phyloP scores from a whole-genome alignment of 371 early-diverging fungal species.

The Mucor sp. region DNA sequence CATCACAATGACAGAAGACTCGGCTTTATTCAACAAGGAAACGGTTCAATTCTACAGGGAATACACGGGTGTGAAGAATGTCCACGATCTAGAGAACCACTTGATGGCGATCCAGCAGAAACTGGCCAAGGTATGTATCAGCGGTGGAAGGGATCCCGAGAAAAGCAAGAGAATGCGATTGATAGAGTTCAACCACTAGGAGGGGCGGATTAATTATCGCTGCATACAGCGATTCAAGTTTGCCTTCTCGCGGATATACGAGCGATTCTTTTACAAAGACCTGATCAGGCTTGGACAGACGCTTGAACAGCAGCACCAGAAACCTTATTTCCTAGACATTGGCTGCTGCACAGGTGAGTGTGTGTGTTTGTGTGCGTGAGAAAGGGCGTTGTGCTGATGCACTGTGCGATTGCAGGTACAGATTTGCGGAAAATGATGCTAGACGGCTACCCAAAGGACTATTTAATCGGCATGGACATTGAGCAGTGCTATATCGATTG shows the following conservation, averaged over 20 bases:
- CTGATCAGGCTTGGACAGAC: conserved; percentile 27
- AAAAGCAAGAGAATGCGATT: neutral
- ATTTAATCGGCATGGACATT: conserved; percentile 37
- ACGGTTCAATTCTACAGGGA: conserved; percentile 25
- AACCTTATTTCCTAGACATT: conserved; percentile 40
- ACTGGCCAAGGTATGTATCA: conserved; percentile 24
- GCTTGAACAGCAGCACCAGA: neutral
- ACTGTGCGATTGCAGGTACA: conserved; percentile 36
- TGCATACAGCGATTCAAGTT: conserved; percentile 44
- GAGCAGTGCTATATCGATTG: conserved; percentile 35
- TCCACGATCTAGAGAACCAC: conserved; percentile 20
- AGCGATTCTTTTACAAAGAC: conserved; percentile 39
- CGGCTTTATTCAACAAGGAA: neutral
- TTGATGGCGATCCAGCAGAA: conserved; percentile 16
- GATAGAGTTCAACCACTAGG: conserved; percentile 2
- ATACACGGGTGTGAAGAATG: conserved; percentile 29
- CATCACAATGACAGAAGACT: neutral
- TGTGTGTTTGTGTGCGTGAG: too few relatives aligned
- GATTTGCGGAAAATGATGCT: conserved; percentile 41
- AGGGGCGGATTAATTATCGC: conserved; percentile 29
- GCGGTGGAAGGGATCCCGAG: neutral
- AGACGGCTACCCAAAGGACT: conserved; percentile 43
- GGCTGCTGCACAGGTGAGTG: conserved; percentile 53
- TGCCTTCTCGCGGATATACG: conserved; percentile 33
- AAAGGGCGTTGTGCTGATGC: too few relatives aligned